Conservation (phyloP, 2,329 filamentous ascomycete species). For the Penicillium sp. region DNA sequence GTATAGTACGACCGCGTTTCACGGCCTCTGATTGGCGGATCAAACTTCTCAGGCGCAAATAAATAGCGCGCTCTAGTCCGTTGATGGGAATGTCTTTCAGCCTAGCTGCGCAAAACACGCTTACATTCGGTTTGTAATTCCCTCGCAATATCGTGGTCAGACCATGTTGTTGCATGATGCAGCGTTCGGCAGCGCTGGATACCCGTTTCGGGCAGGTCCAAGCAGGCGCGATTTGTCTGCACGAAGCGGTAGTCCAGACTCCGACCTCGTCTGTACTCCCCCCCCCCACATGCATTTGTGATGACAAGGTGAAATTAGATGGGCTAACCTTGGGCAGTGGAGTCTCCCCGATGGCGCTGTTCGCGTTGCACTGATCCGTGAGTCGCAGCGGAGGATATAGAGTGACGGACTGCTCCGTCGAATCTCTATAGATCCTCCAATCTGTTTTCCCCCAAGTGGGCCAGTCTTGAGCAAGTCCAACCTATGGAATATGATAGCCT, state of each 20-base stretch:
- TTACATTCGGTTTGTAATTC: constrained; percentile 15
- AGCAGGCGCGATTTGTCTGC: constrained; percentile 9
- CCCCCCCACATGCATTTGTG: constrained; percentile 18
- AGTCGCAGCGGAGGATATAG: too few relatives aligned
- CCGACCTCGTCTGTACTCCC: constrained; percentile 1
- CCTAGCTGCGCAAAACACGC: constrained; percentile 1
- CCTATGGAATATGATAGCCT: constrained; percentile 56
- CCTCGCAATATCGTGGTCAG: constrained; percentile 14
- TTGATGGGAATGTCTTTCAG: constrained; percentile 16
- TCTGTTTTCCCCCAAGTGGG: constrained; percentile 43
- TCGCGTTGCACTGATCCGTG: too few relatives aligned
- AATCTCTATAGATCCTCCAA: constrained; percentile 26
- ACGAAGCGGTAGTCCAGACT: background rate
- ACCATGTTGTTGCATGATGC: constrained; percentile 2
- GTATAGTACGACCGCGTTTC: constrained; percentile 1
- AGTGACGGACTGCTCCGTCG: too few relatives aligned
- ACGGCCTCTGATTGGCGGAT: constrained; percentile 20
- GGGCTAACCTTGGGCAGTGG: too few relatives aligned
- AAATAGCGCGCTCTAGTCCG: constrained; percentile 20
- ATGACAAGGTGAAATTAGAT: too few relatives aligned
- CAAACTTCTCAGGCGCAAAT: constrained; percentile 21
- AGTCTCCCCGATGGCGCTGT: too few relatives aligned
- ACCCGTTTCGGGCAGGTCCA: constrained; percentile 22
- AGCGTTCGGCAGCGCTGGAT: constrained; percentile 5
- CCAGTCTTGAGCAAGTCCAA: constrained; percentile 50